Evolutionary conservation across 305 asterid species (phyloP), one percentile per base, ranked within the genome.

Genomic region (Caryopteris hybrid): DNA sequence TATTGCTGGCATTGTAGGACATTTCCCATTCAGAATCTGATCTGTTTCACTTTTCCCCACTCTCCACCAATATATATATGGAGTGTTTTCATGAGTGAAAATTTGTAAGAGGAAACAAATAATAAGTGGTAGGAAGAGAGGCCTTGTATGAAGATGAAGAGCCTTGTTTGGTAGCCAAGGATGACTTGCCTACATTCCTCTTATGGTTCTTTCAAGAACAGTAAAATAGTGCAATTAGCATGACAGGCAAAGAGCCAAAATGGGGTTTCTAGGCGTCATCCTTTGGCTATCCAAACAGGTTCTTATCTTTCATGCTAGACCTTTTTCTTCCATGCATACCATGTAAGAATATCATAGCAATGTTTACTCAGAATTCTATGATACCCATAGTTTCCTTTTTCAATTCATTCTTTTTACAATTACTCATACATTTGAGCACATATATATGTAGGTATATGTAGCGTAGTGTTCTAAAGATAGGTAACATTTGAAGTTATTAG

Each of bases 141-240:
- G 83, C 17, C 70, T 76, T 31, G 80, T 79, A 84, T 81, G 84
- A 69, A 79, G 77, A 52, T 60, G 46, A 61, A 69, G 88, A 74
- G 64, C 50, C 76, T 67, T 10, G 71, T 83, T 77, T 71, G 85
- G 71, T 76, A 83, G 88, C 86, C 86, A 83, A 83, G 85, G 84
- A 83, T 80, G 81, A 78, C 84, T 80, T 81, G 84, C 88, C 86
- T 83, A 81, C 62, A 64, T 74, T 41, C 65, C 39, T 34, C 4
- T 33, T 52, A 56, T 21, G 82, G 64, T 48, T 64, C 45, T 69
- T 33, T 25, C 7, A 51, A 17, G 14, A 17, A 9, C 56, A 50
- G 17, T 34, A 52, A 52, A 51, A 52, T 52, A 11, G 36, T 52
- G 59, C 42, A 55, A 29, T 51, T 12, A 42, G 8, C 45, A 6